Evolutionary conservation across 2,329 filamentous ascomycete genomes (phyloP).

Genomic region (Pseudogymnoascus sp.): DNA sequence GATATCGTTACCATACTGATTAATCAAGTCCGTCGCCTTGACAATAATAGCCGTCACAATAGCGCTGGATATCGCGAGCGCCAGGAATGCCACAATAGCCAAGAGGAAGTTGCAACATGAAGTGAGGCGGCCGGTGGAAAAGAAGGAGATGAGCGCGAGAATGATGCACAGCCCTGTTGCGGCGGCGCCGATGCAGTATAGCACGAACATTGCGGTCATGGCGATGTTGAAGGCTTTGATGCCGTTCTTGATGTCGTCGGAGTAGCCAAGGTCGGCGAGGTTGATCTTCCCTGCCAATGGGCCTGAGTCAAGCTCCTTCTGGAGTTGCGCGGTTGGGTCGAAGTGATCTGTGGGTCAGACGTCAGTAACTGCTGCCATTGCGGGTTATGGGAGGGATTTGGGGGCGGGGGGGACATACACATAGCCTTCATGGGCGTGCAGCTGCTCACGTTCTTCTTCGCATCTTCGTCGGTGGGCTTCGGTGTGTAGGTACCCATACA

Average conservation of each 20-base stretch:
- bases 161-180: conserved; percentile 44
- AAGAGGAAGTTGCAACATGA: not conserved
- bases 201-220: conserved; percentile 44
- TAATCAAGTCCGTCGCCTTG: conserved; percentile 44
- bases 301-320: conserved; percentile 38
- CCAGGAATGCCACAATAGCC: conserved; percentile 33
- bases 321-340: conserved; percentile 42
- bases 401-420: conserved; percentile 29
- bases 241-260: conserved; percentile 44
- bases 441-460: conserved; percentile 42
- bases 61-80: conserved; percentile 65
- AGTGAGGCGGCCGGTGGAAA: conserved; percentile 31
- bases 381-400: not conserved
- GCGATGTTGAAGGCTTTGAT: conserved; percentile 42
- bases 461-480: conserved; percentile 29
- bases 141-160: conserved; percentile 35
- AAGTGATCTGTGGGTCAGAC: conserved; percentile 35
- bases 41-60: conserved; percentile 57
- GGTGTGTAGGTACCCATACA: conserved; percentile 40
- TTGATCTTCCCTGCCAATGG: conserved; percentile 30
- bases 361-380: not conserved
- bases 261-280: conserved; percentile 47
- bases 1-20: conserved; percentile 26
- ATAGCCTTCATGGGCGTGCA: conserved; percentile 47
- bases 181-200: conserved; percentile 51